Evolutionary conservation across 129 eudicot species (phyloP).

Genomic region (Flaveria robusta): DNA sequence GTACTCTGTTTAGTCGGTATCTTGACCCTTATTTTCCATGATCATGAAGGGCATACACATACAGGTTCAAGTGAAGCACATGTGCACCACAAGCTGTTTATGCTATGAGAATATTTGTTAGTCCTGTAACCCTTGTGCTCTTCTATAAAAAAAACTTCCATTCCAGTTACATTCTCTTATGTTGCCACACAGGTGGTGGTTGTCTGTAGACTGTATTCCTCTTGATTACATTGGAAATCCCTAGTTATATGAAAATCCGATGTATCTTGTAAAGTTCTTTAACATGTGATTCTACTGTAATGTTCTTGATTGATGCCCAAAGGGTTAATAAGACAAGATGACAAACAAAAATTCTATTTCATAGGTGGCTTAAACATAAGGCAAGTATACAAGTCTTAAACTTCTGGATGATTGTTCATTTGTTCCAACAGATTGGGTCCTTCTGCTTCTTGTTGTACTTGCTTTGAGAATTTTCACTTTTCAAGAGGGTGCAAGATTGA

Average conservation of each 20-base stretch:
- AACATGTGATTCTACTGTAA: slow-evolving; percentile 8
- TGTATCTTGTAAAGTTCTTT: slow-evolving; percentile 34
- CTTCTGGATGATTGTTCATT: too few species aligned
- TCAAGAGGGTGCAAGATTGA: too few species aligned
- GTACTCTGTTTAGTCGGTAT: slow-evolving; percentile 90
- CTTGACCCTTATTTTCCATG: slow-evolving; percentile 81
- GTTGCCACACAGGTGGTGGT: slow-evolving; percentile 21
- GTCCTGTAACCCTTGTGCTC: slow-evolving; percentile 17
- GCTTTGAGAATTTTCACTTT: too few species aligned
- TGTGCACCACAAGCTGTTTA: slow-evolving; percentile 60
- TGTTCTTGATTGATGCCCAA: slow-evolving; percentile 11
- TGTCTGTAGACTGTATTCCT: slow-evolving; percentile 21
- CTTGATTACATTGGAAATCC: slow-evolving; percentile 15
- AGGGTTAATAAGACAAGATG: neutral
- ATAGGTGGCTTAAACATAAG: neutral
- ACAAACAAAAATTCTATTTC: neutral
- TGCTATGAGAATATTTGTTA: slow-evolving; percentile 38
- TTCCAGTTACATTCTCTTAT: slow-evolving; percentile 6
- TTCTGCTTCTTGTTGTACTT: too few species aligned
- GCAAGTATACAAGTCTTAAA: neutral
- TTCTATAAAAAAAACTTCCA: neutral
- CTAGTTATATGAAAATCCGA: slow-evolving; percentile 28
- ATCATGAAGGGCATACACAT: slow-evolving; percentile 50
- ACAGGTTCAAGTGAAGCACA: slow-evolving; percentile 32
- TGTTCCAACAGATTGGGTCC: too few species aligned